Base-by-base conservation (phyloP, 768 basidiomycete species). In the Crucibulum laeve region DNA sequence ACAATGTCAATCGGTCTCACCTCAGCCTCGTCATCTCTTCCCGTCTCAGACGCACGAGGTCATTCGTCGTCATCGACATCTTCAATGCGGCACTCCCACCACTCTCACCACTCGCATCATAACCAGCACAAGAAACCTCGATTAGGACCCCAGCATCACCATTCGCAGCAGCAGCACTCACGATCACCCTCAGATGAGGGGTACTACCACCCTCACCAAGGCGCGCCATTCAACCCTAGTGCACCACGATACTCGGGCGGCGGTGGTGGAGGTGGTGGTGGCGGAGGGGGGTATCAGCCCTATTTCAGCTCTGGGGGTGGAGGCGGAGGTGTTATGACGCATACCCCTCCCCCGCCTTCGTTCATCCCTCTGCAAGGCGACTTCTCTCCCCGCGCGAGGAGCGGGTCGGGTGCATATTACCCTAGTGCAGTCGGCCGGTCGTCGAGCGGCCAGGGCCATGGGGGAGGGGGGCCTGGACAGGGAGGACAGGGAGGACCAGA, bases 311-410 rank as follows among this genome's bases (percentile, higher is more conserved):
- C 40, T 5, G 15, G 17, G 17, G n/a, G 15, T 18, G 15, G 38
- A 21, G 26, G 15, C 4, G 24, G 18, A 7, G 30, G 4, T 57
- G 56, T 21, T 61, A 62, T 53, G 25, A 39, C 54, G 15, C 54
- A 56, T 38, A 43, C 44, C 22, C 57, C 56, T 2, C 59, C 62
- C 3, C 53, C 58, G 8, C 58, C 62, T 0, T 54, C 57, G 1
- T 64, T 65, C 36, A 59, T 65, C 19, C 64, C 61, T 7, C 58
- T 62, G n/a, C 56, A 58, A 24, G 52, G 59, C 13, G 59, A 62
- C 35, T 61, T 57, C 37, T 50, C 58, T 6, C 53, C 38, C 5
- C 48, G 42, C 18, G 38, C 50, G 15, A 25, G 45, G 38, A 21
- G 32, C 22, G 42, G 39, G 13, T 22, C 37, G 8, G 22, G 40